Base-by-base conservation (phyloP, 1,284 basidiomycete genomes). In the Leccinum pachyderme region DNA sequence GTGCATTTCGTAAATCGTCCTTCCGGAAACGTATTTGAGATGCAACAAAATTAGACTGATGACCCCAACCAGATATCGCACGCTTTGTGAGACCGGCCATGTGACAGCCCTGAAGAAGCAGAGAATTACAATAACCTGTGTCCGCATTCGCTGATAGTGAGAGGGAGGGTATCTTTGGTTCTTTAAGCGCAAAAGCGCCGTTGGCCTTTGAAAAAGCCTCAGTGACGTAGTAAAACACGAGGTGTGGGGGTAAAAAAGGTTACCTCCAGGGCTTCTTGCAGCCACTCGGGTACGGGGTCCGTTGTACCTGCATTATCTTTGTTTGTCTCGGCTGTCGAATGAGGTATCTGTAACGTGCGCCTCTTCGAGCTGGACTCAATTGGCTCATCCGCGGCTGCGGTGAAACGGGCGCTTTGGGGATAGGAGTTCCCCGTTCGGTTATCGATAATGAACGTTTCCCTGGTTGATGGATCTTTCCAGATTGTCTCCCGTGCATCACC, bases 371-470 rank as follows among this genome's bases (percentile, higher is more conserved):
- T 52, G 51, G 46, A 49, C 47, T 55, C 59, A 49, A 37, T 52
- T 53, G 53, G 53, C 44, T 31, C 51, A 32, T 54, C 60, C 35
- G 47, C 41, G 61, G 53, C 41, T 46, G 55, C 47, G 47, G 52
- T 50, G 7, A 54, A 55, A 57, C 58, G 66, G 50, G 71, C 59
- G 47, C 62, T 61, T 63, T 69, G 71, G n/a, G 70, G 72, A 64
- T 77, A 75, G 37, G 82, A 73, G 70, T 89, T 80, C 11, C 82
- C 83, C 9, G 82, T 83, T 27, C 86, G 78, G 48, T 78, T 67
- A 66, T 96, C 87, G 9, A 94, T 78, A 7, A 88, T 61, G 60
- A 88, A 87, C 0, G 76, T 77, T 67, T 88, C 79, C n/a, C 86
- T 81, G 2, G 85, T 89, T 24, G 61, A 69, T 24, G 81, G 78